These are phyloP conservation scores for Cladosporium sp. DNA, from an alignment of 2,329 filamentous ascomycete genomes.

Conservation along the genomic window DNA sequence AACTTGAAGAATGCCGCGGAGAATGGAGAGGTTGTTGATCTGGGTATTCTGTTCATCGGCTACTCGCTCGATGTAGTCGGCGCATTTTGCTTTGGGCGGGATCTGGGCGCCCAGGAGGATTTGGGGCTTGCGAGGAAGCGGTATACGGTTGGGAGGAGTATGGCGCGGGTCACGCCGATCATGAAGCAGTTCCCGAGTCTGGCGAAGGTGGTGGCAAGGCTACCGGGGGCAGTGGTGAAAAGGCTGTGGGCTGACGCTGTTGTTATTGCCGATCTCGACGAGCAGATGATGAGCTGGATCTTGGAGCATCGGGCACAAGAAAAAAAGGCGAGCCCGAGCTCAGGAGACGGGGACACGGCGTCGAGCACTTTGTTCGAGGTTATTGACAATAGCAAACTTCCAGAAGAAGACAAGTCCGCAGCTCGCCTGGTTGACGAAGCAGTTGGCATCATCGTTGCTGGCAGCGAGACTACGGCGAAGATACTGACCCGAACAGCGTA, in stretches of 20 bases:
- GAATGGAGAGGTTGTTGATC: background rate
- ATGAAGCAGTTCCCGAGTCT: background rate
- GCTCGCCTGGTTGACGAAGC: background rate
- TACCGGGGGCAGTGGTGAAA: background rate
- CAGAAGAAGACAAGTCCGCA: background rate
- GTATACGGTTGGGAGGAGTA: background rate
- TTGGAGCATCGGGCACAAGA: background rate
- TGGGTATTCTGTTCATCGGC: background rate
- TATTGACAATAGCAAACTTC: background rate
- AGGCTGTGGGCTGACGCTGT: background rate
- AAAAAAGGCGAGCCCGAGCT: background rate
- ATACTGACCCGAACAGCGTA: background rate
- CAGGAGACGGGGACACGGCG: background rate
- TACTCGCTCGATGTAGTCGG: background rate
- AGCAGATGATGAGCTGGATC: background rate
- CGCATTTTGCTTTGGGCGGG: background rate
- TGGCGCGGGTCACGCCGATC: background rate
- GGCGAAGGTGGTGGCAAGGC: background rate
- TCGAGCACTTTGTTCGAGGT: background rate
- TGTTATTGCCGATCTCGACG: background rate
- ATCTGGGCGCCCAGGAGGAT: background rate
- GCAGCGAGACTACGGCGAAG: background rate
- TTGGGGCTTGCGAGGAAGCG: background rate
- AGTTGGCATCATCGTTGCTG: background rate
- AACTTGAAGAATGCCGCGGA: background rate